Conservation (phyloP, 768 basidiomycete genomes). For the Lactifluus echinatus region DNA sequence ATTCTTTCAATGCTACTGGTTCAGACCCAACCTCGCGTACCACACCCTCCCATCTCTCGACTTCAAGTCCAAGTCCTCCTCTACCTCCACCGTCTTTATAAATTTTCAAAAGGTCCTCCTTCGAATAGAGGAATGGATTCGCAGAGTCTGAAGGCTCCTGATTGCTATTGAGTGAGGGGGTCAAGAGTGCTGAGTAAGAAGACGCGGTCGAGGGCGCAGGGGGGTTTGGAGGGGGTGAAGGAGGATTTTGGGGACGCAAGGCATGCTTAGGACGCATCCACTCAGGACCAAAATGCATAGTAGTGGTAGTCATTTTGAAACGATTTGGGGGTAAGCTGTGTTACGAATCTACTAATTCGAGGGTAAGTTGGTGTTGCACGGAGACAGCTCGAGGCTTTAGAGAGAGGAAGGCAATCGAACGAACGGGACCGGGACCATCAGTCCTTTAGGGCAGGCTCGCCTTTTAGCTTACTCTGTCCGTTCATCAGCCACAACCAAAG, state of each 20-base stretch:
- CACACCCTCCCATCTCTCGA: slow-evolving; percentile 85
- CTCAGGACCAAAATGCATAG: slow-evolving; percentile 88
- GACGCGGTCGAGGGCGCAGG: slow-evolving; percentile 42
- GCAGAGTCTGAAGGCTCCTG: slow-evolving; percentile 52
- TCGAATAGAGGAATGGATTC: slow-evolving; percentile 81
- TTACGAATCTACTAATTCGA: neutral
- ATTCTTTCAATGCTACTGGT: slow-evolving; percentile 69
- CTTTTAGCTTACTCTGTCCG: no score
- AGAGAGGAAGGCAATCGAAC: neutral
- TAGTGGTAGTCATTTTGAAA: slow-evolving; percentile 44
- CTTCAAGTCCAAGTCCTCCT: slow-evolving; percentile 71
- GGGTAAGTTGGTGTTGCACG: slow-evolving; percentile 1
- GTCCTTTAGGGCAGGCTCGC: slow-evolving; percentile 18
- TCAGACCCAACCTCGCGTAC: slow-evolving; percentile 67
- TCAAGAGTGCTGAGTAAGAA: slow-evolving; percentile 65
- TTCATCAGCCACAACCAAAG: no score
- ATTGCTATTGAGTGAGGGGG: slow-evolving; percentile 40
- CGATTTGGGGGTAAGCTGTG: neutral
- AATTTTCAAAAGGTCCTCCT: slow-evolving; percentile 75
- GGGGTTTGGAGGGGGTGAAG: slow-evolving; percentile 44
- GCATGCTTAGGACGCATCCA: slow-evolving; percentile 85
- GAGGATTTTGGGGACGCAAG: slow-evolving; percentile 45
- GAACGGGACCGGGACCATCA: no score
- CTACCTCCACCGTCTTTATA: slow-evolving; percentile 73
- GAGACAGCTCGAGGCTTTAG: slow-evolving; percentile 5